Evolutionary conservation across 495 filamentous ascomycete species (phyloP).

Genomic region (Neurospora tetrasperma): DNA sequence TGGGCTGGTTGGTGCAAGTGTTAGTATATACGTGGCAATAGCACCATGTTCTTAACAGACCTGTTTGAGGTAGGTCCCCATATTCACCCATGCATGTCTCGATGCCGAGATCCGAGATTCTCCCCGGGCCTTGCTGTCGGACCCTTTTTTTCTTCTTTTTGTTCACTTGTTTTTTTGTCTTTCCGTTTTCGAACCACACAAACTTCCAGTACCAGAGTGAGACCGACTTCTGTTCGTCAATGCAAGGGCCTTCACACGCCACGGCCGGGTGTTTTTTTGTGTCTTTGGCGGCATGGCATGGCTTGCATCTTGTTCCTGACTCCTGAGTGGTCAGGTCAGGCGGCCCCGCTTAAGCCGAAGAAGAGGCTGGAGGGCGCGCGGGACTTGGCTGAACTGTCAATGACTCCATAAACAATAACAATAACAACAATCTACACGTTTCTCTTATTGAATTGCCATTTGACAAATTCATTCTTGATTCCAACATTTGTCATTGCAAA

Average conservation of each 20-base stretch:
- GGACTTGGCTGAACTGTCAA: background rate
- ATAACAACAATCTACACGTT: background rate
- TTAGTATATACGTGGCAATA: background rate
- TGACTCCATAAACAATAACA: background rate
- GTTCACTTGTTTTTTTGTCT: too few species aligned
- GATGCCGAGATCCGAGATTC: background rate
- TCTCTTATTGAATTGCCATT: too few species aligned
- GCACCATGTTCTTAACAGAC: background rate
- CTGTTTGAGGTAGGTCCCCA: background rate
- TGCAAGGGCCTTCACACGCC: background rate
- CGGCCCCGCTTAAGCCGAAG: conserved; percentile 1
- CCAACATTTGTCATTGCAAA: background rate
- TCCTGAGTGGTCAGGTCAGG: background rate
- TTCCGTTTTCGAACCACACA: background rate
- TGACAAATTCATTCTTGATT: background rate
- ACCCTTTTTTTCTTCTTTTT: background rate
- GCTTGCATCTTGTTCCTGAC: background rate
- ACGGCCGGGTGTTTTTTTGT: background rate
- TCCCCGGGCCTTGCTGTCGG: background rate
- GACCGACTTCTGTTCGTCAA: background rate
- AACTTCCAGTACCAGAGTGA: background rate
- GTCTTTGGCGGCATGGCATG: background rate
- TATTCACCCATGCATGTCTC: background rate
- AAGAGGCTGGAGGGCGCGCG: background rate
- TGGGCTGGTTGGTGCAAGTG: background rate